phyloP scores from a whole-genome alignment of 1,284 basidiomycete genomes.

The Malassezia brasiliensis region DNA sequence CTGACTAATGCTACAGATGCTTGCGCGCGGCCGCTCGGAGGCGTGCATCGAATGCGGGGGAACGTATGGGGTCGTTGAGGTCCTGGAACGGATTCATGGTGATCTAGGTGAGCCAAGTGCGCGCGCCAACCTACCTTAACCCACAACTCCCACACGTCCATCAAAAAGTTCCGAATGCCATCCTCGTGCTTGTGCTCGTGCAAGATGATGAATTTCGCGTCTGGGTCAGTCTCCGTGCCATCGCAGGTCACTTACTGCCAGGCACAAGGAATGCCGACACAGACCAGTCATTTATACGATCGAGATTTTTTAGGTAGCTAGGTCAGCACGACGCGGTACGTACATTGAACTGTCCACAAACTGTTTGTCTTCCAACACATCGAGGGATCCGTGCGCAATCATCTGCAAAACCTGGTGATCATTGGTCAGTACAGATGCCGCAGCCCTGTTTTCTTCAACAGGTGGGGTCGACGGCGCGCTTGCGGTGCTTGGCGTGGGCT shows the following conservation, averaged over 20 bases:
- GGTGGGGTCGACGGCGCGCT: background rate
- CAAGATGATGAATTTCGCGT: conserved; percentile 41
- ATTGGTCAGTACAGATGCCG: conserved; percentile 8
- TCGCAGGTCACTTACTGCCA: conserved; percentile 25
- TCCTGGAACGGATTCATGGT: conserved; percentile 44
- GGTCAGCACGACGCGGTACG: conserved; percentile 4
- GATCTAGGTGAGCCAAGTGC: conserved; percentile 15
- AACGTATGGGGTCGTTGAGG: conserved; percentile 30
- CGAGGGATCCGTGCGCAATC: conserved; percentile 44
- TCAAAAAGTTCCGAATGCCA: conserved; percentile 43
- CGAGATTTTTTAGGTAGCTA: conserved; percentile 41
- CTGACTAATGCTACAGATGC: conserved; percentile 24
- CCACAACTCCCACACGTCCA: conserved; percentile 44
- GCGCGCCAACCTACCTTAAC: conserved; percentile 27
- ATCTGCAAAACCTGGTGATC: conserved; percentile 36
- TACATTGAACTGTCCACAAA: conserved; percentile 30
- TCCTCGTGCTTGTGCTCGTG: conserved; percentile 47
- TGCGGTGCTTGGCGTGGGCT: background rate
- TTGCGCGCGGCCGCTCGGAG: conserved; percentile 35
- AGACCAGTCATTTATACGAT: conserved; percentile 40
- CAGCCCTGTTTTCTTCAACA: background rate
- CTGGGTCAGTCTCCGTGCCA: conserved; percentile 13
- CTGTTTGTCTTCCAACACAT: conserved; percentile 39
- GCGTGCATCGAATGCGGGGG: conserved; percentile 29
- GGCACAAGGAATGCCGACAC: conserved; percentile 37